phyloP scores from a whole-genome alignment of 192 early-diverging fungal species.

The Linnemannia schmuckeri region DNA sequence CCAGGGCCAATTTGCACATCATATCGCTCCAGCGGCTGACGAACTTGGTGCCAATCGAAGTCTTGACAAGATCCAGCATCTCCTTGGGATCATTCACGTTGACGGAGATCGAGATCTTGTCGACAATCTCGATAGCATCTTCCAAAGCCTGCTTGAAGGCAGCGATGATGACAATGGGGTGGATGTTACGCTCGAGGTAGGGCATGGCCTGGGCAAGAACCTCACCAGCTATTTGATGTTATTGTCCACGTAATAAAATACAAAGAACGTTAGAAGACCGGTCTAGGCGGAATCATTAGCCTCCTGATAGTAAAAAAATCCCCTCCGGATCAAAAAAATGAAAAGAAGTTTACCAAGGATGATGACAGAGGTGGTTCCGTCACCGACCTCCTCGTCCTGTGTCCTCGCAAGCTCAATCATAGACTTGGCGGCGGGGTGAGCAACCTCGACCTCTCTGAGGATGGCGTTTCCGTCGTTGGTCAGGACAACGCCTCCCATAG shows the following conservation, averaged over 20 bases:
- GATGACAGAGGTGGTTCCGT: constrained; percentile 99
- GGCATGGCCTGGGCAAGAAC: constrained; percentile 91
- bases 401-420: constrained; percentile 99
- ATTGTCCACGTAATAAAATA: constrained; percentile 5
- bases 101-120: constrained; percentile 87
- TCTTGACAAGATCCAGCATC: constrained; percentile 94
- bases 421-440: constrained; percentile 99
- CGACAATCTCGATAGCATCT: constrained; percentile 88
- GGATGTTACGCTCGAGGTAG: constrained; percentile 97
- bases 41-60: constrained; percentile 97
- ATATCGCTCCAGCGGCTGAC: constrained; percentile 95
- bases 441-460: constrained; percentile 97
- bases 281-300: background rate
- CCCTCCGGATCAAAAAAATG: background rate
- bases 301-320: background rate
- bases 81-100: constrained; percentile 86
- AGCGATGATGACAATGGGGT: constrained; percentile 96
- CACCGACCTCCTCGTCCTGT: constrained; percentile 99
- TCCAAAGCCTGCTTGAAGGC: constrained; percentile 96
- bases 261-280: background rate
- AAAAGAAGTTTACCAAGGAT: constrained; percentile 83
- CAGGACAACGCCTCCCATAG: constrained; percentile 99
- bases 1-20: constrained; percentile 97
- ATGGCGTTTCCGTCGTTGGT: constrained; percentile 99
- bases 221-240: constrained; percentile 86